These are phyloP conservation scores for Hyaloscypha hepaticicola DNA, from an alignment of 495 filamentous ascomycete species.

Conservation along the genomic window DNA sequence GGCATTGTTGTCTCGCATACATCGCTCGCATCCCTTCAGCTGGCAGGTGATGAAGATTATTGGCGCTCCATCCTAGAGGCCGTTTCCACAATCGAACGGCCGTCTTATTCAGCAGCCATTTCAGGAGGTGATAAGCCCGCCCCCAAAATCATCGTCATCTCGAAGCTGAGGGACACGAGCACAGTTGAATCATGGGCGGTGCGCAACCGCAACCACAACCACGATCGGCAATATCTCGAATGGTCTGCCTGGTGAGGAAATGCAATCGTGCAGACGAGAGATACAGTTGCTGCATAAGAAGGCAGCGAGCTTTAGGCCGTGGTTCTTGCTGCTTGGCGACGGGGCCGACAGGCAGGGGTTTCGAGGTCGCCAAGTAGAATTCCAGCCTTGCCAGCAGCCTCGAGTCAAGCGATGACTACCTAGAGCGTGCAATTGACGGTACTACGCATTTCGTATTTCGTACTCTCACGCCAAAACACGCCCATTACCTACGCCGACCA, in stretches of 20 bases:
- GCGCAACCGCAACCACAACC: not conserved
- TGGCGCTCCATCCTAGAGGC: not conserved
- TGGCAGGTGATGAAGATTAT: not conserved
- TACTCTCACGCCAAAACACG: no score
- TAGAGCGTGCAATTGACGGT: no score
- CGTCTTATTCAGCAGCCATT: not conserved
- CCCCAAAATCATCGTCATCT: conserved; percentile 1
- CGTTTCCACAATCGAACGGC: not conserved
- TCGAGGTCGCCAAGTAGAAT: no score
- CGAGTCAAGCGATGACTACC: no score
- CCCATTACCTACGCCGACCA: no score
- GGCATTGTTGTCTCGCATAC: not conserved
- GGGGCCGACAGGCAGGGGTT: no score
- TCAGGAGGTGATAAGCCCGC: not conserved
- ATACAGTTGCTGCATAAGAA: not conserved
- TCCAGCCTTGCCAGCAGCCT: no score
- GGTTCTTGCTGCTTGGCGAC: no score
- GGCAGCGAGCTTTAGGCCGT: no score
- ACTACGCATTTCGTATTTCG: no score
- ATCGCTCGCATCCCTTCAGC: not conserved
- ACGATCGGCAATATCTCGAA: not conserved
- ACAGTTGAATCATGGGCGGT: not conserved
- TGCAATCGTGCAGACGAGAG: no score
- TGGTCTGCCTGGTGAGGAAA: not conserved
- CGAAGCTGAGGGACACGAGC: not conserved